phyloP scores from a whole-genome alignment of 306 rosid genomes.

The Senna tora region DNA sequence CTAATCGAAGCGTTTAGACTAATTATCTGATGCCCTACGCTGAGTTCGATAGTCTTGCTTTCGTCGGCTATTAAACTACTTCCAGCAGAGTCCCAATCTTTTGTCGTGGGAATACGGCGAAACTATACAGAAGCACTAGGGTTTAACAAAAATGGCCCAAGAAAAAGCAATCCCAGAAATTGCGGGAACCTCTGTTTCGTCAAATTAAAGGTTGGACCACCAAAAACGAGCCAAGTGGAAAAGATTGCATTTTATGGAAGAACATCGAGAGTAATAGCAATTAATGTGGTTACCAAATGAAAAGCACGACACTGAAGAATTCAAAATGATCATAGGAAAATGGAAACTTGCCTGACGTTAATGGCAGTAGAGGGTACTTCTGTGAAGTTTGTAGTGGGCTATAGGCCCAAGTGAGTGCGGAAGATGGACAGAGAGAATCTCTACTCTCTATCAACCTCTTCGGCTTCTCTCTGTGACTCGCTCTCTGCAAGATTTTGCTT shows the following conservation, averaged over 20 bases:
- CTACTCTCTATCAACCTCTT: neutral
- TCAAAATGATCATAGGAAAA: neutral
- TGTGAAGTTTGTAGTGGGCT: neutral
- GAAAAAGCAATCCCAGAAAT: neutral
- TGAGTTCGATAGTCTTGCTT: neutral
- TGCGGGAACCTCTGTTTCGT: neutral
- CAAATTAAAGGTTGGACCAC: neutral
- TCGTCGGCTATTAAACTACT: neutral
- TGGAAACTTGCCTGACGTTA: slow-evolving; percentile 42
- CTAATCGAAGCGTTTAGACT: neutral
- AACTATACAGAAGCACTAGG: slow-evolving; percentile 44
- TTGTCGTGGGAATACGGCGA: neutral
- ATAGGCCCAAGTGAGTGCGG: slow-evolving; percentile 9
- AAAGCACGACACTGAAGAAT: neutral
- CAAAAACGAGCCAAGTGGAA: neutral
- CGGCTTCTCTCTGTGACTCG: neutral
- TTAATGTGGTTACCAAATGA: slow-evolving; percentile 2
- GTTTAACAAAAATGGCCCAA: slow-evolving; percentile 24
- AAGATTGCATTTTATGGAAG: slow-evolving; percentile 20
- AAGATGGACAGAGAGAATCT: slow-evolving; percentile 19
- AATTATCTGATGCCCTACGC: neutral
- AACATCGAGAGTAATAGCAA: neutral
- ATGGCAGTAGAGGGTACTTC: slow-evolving; percentile 30
- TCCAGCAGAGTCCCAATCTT: slow-evolving; percentile 3
- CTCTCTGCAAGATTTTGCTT: slow-evolving; percentile 7